Conservation (phyloP, 208 protist species). For the Leptomonas pyrrhocoris region DNA sequence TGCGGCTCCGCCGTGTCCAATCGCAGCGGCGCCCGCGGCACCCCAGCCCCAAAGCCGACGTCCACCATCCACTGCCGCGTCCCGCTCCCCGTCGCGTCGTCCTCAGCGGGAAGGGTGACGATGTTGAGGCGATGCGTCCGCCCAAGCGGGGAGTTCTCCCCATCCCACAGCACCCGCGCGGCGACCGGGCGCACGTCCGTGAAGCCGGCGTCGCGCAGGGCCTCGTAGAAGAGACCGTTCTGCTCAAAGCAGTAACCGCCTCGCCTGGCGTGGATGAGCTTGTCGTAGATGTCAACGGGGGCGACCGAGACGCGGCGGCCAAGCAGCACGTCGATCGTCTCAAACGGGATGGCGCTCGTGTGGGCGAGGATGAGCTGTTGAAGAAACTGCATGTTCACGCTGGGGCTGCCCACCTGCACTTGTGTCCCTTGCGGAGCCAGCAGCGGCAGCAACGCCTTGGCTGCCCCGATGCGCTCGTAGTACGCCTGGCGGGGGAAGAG, state of each 20-base stretch:
- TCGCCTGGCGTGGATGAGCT: conserved; percentile 32
- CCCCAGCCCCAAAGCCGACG: conserved; percentile 20
- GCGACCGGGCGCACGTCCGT: conserved; percentile 13
- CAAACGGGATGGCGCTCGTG: conserved; percentile 28
- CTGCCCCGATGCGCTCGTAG: conserved; percentile 30
- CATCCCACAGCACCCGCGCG: conserved; percentile 12
- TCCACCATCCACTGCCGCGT: conserved; percentile 31
- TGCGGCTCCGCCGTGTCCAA: conserved; percentile 9
- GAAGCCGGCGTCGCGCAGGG: conserved; percentile 21
- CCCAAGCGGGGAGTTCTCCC: neutral
- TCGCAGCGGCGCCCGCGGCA: conserved; percentile 17
- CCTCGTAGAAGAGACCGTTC: conserved; percentile 24
- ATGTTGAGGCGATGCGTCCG: conserved; percentile 17
- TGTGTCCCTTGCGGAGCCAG: conserved; percentile 6
- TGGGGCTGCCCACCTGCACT: neutral
- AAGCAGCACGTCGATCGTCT: conserved; percentile 20
- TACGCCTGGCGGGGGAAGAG: conserved; percentile 31
- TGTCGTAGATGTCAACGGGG: conserved; percentile 18
- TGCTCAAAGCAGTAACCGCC: conserved; percentile 44
- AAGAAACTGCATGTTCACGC: conserved; percentile 13
- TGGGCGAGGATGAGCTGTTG: conserved; percentile 9
- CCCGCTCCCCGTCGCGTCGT: neutral
- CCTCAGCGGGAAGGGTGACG: conserved; percentile 1
- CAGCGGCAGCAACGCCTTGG: conserved; percentile 5
- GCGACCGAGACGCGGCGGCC: conserved; percentile 24